A percentile compares a stretch with the other conserved stretches of the same genome.
phyloP scores from a whole-genome alignment of 2,329 filamentous ascomycete species.

The Lachnellula subtilissima region DNA sequence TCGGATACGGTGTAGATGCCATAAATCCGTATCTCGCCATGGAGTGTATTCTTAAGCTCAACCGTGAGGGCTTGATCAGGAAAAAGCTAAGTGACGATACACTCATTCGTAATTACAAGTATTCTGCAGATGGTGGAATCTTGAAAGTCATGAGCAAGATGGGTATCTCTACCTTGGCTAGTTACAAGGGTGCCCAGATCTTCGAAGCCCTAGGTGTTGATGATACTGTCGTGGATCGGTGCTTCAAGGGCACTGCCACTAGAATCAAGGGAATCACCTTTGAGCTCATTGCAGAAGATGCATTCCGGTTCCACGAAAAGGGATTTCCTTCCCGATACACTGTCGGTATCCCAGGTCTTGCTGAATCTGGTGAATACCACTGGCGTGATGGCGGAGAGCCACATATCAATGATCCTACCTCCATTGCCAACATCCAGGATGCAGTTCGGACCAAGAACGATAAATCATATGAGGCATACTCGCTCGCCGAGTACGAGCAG shows the following conservation, averaged over 20 bases:
- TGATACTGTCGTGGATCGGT: constrained; percentile 85
- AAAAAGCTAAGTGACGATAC: constrained; percentile 79
- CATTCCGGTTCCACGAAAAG: constrained; percentile 90
- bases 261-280: constrained; percentile 94
- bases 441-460: constrained; percentile 96
- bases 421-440: constrained; percentile 95
- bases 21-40: constrained; percentile 93
- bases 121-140: constrained; percentile 93
- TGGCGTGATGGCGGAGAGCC: constrained; percentile 96
- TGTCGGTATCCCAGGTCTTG: constrained; percentile 69
- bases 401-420: constrained; percentile 90
- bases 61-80: constrained; percentile 85
- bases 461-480: constrained; percentile 97
- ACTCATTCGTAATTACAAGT: constrained; percentile 93
- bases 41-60: constrained; percentile 95
- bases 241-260: constrained; percentile 90
- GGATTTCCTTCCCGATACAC: constrained; percentile 82
- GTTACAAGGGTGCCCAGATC: constrained; percentile 97
- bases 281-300: constrained; percentile 88
- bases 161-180: constrained; percentile 94
- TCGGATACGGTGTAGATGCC: constrained; percentile 91
- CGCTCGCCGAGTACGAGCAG: constrained; percentile 85
- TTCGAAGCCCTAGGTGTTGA: constrained; percentile 94
- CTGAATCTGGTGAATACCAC: constrained; percentile 95
- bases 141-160: constrained; percentile 99